phyloP scores from a whole-genome alignment of 2,329 filamentous ascomycete genomes.

The Fusarium sp. region DNA sequence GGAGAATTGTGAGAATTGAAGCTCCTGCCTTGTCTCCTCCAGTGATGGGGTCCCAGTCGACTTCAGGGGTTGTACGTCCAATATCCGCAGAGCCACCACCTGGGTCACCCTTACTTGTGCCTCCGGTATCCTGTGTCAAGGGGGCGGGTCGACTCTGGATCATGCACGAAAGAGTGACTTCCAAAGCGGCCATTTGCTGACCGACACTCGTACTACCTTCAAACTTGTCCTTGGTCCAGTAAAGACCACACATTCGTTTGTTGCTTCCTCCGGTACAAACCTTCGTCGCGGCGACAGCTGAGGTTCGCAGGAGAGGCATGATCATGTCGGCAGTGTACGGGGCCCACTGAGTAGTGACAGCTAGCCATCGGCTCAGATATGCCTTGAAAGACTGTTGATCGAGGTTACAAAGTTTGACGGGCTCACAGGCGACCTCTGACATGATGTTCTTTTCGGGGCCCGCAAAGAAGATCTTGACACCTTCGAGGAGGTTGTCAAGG shows the following conservation, averaged over 20 bases:
- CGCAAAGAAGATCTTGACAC: constrained; percentile 66
- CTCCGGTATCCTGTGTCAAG: constrained; percentile 65
- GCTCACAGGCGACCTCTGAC: constrained; percentile 75
- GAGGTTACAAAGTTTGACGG: constrained; percentile 68
- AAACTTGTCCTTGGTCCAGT: constrained; percentile 68
- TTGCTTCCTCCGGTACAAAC: constrained; percentile 70
- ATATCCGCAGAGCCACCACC: constrained; percentile 60
- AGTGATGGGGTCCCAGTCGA: constrained; percentile 51
- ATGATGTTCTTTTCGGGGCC: constrained; percentile 67
- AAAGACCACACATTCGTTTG: constrained; percentile 69
- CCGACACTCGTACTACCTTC: constrained; percentile 73
- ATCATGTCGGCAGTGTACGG: constrained; percentile 67
- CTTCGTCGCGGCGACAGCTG: constrained; percentile 67
- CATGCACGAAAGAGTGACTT: constrained; percentile 72
- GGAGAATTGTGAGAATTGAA: constrained; percentile 69
- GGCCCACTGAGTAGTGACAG: constrained; percentile 71
- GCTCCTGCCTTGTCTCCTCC: constrained; percentile 76
- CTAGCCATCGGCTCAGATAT: constrained; percentile 72
- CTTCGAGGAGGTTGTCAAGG: constrained; percentile 67
- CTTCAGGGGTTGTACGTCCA: constrained; percentile 50
- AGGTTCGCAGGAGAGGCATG: constrained; percentile 65
- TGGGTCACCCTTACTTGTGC: constrained; percentile 65
- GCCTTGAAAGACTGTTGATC: constrained; percentile 75
- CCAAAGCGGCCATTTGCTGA: constrained; percentile 77
- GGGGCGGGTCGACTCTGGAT: constrained; percentile 58